A percentile compares a stretch with the other conserved stretches of the same genome.
phyloP scores from a whole-genome alignment of 2,329 filamentous ascomycete genomes.

The Hypoxylon sp. region DNA sequence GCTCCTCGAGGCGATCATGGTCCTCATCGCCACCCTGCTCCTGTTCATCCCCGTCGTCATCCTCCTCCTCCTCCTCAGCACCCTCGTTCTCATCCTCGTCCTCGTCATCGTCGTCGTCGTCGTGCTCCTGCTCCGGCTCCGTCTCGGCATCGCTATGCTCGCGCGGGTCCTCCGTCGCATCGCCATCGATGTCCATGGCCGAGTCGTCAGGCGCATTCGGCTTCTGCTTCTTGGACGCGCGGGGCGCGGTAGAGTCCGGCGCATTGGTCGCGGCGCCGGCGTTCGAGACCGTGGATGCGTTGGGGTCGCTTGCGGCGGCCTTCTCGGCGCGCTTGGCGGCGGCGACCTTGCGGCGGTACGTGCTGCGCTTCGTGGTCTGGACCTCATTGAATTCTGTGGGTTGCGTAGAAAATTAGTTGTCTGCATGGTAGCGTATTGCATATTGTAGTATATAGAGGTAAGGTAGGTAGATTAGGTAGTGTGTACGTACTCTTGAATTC shows the following conservation, averaged over 20 bases:
- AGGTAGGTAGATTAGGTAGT: no score
- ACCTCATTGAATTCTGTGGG: constrained; percentile 77
- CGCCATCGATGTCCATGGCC: constrained; percentile 62
- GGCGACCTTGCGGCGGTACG: constrained; percentile 78
- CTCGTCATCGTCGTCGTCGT: constrained; percentile 68
- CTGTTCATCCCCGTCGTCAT: constrained; percentile 68
- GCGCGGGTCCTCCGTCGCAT: constrained; percentile 54
- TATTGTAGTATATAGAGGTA: background rate
- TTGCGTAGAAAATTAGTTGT: constrained; percentile 20
- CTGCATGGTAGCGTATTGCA: background rate
- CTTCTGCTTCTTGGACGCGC: constrained; percentile 58
- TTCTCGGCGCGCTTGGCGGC: constrained; percentile 69
- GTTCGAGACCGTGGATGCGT: constrained; percentile 53
- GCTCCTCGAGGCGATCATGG: constrained; percentile 57
- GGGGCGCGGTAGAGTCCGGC: constrained; percentile 46
- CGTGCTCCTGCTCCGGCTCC: constrained; percentile 63
- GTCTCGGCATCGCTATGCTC: constrained; percentile 58
- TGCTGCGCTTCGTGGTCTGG: constrained; percentile 81
- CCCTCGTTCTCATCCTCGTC: constrained; percentile 64
- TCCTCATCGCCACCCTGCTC: constrained; percentile 56
- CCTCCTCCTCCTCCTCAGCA: constrained; percentile 59
- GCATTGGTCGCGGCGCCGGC: constrained; percentile 44
- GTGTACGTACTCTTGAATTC: constrained; percentile 77
- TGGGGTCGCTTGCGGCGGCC: constrained; percentile 49
- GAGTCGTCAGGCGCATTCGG: constrained; percentile 58